Conservation (phyloP, 2,329 filamentous ascomycete genomes). For the Fusarium buharicum region DNA sequence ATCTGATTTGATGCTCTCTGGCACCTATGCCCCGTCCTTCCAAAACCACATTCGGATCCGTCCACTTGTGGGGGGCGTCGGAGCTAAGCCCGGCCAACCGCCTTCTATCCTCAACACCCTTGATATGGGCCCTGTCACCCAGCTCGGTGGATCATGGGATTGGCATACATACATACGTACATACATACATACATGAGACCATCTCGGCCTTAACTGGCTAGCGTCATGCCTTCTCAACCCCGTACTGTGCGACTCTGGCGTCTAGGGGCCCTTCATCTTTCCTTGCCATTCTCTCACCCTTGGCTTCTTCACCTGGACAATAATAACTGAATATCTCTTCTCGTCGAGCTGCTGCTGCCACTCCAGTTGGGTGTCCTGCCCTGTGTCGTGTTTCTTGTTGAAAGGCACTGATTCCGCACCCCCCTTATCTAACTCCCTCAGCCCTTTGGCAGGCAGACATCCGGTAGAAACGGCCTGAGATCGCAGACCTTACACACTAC, state of each 20-base stretch:
- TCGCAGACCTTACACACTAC: constrained; percentile 34
- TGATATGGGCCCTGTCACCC: constrained; percentile 41
- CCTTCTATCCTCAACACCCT: constrained; percentile 34
- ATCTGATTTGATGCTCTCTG: constrained; percentile 29
- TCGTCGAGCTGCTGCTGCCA: constrained; percentile 39
- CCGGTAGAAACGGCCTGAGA: constrained; percentile 34
- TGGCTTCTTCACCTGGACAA: constrained; percentile 24
- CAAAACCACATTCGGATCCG: constrained; percentile 32
- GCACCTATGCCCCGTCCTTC: not conserved
- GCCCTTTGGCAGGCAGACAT: constrained; percentile 30
- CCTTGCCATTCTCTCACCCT: constrained; percentile 32
- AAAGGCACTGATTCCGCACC: constrained; percentile 20
- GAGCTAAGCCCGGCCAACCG: constrained; percentile 42
- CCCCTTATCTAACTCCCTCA: constrained; percentile 29
- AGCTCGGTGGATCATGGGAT: constrained; percentile 43
- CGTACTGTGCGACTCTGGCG: constrained; percentile 44
- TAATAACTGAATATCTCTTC: constrained; percentile 42
- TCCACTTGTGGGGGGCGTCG: constrained; percentile 34
- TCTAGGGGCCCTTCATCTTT: constrained; percentile 27
- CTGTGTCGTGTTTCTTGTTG: constrained; percentile 18
- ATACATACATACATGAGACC: constrained; percentile 35
- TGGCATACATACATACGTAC: constrained; percentile 21
- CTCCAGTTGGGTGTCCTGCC: constrained; percentile 34
- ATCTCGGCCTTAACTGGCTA: constrained; percentile 41
- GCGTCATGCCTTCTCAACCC: constrained; percentile 30